phyloP scores from a whole-genome alignment of 2,329 filamentous ascomycete species.

The Exophiala spinifera region DNA sequence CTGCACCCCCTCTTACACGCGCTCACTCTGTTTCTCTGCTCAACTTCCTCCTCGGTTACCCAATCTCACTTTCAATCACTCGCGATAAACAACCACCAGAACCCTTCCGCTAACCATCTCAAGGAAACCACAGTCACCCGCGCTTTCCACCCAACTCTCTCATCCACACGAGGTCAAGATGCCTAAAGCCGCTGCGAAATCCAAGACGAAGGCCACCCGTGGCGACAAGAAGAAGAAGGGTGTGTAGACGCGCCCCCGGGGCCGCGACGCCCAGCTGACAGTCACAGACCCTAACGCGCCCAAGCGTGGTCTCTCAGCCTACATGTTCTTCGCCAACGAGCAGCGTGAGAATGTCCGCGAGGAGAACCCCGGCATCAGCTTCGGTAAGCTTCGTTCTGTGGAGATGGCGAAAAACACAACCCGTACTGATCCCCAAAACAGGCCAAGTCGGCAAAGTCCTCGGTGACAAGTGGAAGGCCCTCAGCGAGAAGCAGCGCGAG shows the following conservation, averaged over 20 bases:
- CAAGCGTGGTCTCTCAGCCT: constrained; percentile 98
- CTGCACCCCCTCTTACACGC: neutral
- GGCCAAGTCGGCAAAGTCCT: constrained; percentile 97
- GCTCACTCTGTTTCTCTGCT: too few relatives aligned
- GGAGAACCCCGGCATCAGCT: constrained; percentile 96
- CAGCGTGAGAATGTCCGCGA: constrained; percentile 97
- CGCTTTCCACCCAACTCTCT: neutral
- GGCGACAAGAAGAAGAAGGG: constrained; percentile 71
- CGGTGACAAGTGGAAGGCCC: constrained; percentile 97
- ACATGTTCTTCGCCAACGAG: constrained; percentile 99
- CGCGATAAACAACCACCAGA: neutral
- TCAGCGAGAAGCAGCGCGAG: constrained; percentile 85
- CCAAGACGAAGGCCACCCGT: constrained; percentile 56
- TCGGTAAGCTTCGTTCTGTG: constrained; percentile 65
- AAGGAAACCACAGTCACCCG: neutral
- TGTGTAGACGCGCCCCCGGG: constrained; percentile 37
- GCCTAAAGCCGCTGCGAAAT: constrained; percentile 64
- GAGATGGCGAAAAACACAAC: too few relatives aligned
- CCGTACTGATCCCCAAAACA: constrained; percentile 35
- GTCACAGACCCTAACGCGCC: constrained; percentile 85
- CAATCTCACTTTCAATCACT: neutral
- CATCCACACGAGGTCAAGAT: constrained; percentile 46
- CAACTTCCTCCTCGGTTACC: too few relatives aligned
- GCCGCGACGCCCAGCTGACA: constrained; percentile 2
- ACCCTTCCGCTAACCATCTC: constrained; percentile 5